Percentiles rank a stretch among this genome's conserved stretches.
phyloP scores from a whole-genome alignment of 257 asterid genomes.

The Solanum piurae region DNA sequence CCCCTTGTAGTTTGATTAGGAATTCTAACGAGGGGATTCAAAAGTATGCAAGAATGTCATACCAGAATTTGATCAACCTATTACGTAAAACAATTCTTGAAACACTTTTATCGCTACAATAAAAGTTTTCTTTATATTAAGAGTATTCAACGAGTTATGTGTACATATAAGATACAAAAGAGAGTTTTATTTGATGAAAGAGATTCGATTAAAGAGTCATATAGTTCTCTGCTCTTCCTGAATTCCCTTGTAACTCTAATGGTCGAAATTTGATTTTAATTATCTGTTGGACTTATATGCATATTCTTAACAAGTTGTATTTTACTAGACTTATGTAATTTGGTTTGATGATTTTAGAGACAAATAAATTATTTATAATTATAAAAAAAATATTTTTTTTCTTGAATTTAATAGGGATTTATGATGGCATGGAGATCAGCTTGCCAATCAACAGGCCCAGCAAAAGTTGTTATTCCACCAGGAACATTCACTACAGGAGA shows the following conservation, averaged over 20 bases:
- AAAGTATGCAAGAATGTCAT: background rate
- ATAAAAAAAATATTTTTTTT: background rate
- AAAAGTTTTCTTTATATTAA: background rate
- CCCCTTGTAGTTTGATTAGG: accelerated
- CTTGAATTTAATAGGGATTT: conserved; percentile 20
- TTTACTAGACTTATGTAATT: background rate
- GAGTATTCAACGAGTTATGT: background rate
- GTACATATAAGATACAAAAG: background rate
- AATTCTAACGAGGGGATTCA: background rate
- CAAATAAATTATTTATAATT: no score
- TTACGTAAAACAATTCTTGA: background rate
- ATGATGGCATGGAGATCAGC: conserved; percentile 49
- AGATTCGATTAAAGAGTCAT: background rate
- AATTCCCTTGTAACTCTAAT: background rate
- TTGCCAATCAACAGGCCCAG: conserved; percentile 22
- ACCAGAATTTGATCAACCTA: background rate
- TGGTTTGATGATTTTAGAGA: background rate
- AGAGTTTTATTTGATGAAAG: background rate
- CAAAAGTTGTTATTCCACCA: conserved; percentile 32
- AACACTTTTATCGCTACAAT: background rate
- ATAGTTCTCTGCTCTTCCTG: background rate
- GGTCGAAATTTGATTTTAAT: background rate
- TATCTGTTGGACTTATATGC: background rate
- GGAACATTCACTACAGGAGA: conserved; percentile 37
- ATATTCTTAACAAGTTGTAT: background rate